A percentile compares a stretch with the other conserved stretches of the same genome.
phyloP scores from a whole-genome alignment of 31 red algal genomes.

The Bonnemaisonia californica region DNA sequence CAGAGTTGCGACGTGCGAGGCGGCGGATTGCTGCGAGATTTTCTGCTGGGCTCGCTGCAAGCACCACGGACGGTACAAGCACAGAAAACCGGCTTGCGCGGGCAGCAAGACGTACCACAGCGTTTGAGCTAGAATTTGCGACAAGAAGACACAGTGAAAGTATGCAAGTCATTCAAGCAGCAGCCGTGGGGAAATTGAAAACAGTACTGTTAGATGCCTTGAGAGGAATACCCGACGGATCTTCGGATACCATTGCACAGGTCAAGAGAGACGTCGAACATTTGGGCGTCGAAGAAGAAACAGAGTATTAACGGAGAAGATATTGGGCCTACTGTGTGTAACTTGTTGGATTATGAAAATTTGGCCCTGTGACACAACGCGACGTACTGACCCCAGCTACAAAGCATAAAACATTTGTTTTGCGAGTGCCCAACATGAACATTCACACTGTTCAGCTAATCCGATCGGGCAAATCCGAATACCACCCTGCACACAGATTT shows the following conservation, averaged over 20 bases:
- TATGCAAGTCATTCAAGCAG: slow-evolving; percentile 39
- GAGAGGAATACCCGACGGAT: background rate
- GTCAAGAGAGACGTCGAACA: background rate
- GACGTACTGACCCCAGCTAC: no score
- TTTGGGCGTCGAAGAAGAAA: background rate
- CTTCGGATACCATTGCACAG: background rate
- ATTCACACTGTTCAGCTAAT: no score
- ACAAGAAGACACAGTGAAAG: slow-evolving; percentile 57
- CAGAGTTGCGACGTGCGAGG: slow-evolving; percentile 50
- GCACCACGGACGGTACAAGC: slow-evolving; percentile 8
- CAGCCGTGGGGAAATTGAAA: slow-evolving; percentile 54
- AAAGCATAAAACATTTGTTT: no score
- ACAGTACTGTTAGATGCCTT: slow-evolving; percentile 31
- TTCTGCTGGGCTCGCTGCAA: slow-evolving; percentile 29
- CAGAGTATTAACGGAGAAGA: background rate
- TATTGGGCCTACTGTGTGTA: no score
- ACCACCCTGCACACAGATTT: no score
- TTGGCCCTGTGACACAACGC: no score
- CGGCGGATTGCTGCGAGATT: slow-evolving; percentile 40
- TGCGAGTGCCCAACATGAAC: no score
- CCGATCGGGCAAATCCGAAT: no score
- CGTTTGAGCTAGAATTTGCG: slow-evolving; percentile 72
- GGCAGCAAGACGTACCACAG: slow-evolving; percentile 58
- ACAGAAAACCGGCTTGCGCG: slow-evolving; percentile 37
- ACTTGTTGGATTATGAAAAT: no score